Evolutionary conservation across 305 asterid species (phyloP).

Genomic region (Fraxinus sp.): DNA sequence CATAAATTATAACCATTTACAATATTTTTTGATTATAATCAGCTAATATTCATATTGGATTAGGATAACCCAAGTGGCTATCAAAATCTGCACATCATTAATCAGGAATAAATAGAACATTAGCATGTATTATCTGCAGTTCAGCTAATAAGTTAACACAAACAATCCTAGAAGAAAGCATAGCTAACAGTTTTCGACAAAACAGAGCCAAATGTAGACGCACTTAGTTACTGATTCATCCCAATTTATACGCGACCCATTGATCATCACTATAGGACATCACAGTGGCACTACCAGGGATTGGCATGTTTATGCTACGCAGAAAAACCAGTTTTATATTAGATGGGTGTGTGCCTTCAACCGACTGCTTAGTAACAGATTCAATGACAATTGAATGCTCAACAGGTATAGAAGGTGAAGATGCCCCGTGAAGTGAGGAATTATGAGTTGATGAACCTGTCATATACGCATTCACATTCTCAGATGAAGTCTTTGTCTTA

Average conservation of each 20-base stretch:
- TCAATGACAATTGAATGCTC: constrained; percentile 20
- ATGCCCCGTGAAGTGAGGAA: constrained; percentile 14
- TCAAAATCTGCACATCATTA: too few relatives aligned
- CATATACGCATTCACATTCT: constrained; percentile 21
- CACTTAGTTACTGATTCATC: constrained; percentile 17
- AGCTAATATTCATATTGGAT: too few relatives aligned
- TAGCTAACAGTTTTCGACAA: not conserved
- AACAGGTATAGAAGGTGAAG: constrained; percentile 12
- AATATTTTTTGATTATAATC: too few relatives aligned
- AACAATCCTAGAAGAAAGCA: not conserved
- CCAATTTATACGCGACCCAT: constrained; percentile 49
- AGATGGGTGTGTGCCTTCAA: not conserved
- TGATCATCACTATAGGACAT: constrained; percentile 45
- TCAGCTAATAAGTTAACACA: too few relatives aligned
- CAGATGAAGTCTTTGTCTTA: constrained; percentile 43
- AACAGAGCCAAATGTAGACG: not conserved
- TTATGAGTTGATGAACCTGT: constrained; percentile 20
- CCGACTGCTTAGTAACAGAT: not conserved
- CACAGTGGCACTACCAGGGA: constrained; percentile 41
- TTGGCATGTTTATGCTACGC: constrained; percentile 23
- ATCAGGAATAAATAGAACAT: too few relatives aligned
- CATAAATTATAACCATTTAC: too few relatives aligned
- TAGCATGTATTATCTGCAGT: too few relatives aligned
- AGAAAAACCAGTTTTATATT: constrained; percentile 42
- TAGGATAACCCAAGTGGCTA: too few relatives aligned